phyloP scores from a whole-genome alignment of 2,329 filamentous ascomycete species.

The Sarocladiaceae sp. region DNA sequence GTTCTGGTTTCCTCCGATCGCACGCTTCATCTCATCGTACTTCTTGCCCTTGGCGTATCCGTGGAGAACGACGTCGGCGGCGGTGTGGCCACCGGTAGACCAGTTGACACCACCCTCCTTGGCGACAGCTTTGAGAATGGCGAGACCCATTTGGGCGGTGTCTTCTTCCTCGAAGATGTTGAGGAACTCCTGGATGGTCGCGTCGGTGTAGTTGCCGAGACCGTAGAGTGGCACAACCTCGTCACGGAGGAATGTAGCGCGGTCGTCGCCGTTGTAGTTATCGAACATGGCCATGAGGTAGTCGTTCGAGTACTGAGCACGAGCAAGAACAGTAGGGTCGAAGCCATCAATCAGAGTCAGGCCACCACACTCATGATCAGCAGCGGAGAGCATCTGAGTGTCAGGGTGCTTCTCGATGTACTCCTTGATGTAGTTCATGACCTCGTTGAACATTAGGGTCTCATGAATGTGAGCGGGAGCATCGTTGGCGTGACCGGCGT shows the following conservation, averaged over 20 bases:
- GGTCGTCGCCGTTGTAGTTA: constrained; percentile 15
- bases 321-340: constrained; percentile 15
- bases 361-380: constrained; percentile 21
- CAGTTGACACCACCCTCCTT: constrained; percentile 16
- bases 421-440: constrained; percentile 18
- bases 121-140: constrained; percentile 14
- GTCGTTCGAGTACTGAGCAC: constrained; percentile 15
- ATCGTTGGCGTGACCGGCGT: constrained; percentile 20
- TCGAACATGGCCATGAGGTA: constrained; percentile 12
- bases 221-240: constrained; percentile 16
- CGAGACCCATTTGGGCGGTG: constrained; percentile 11
- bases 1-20: constrained; percentile 20
- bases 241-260: constrained; percentile 12
- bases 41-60: constrained; percentile 15
- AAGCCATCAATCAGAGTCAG: constrained; percentile 18
- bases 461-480: constrained; percentile 18
- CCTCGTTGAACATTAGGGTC: constrained; percentile 21
- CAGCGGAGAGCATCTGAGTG: constrained; percentile 21
- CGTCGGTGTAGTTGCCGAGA: constrained; percentile 14
- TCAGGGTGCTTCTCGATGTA: constrained; percentile 17
- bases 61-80: constrained; percentile 19
- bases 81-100: constrained; percentile 18
- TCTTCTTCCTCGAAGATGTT: constrained; percentile 11
- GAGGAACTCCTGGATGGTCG: constrained; percentile 11
- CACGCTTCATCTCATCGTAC: constrained; percentile 12